These are phyloP conservation scores for Nakaseomyces uthaithaninus DNA, from an alignment of 1,139 yeast species.

Conservation along the genomic window DNA sequence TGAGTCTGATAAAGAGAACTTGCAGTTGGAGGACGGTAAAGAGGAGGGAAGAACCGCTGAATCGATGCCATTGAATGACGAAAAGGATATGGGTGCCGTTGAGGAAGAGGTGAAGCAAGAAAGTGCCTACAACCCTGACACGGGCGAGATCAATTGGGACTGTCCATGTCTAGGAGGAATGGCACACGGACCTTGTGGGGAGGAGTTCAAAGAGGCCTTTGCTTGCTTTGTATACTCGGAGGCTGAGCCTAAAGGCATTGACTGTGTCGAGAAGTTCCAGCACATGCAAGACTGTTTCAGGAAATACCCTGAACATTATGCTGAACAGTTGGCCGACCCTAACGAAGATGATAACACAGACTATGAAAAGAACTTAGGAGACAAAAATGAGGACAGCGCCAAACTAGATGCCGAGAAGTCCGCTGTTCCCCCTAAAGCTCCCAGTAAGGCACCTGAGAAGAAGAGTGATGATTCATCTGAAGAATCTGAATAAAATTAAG, in stretches of 20 bases:
- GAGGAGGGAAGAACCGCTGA: slow-evolving; percentile 8
- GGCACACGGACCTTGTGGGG: slow-evolving; percentile 99
- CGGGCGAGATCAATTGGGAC: slow-evolving; percentile 99
- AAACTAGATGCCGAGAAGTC: slow-evolving; percentile 2
- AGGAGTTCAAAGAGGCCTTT: slow-evolving; percentile 93
- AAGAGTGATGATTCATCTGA: background rate
- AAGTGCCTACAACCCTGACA: slow-evolving; percentile 90
- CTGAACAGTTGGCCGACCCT: slow-evolving; percentile 81
- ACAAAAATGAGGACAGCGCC: slow-evolving; percentile 1
- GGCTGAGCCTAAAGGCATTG: slow-evolving; percentile 94
- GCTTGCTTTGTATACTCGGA: slow-evolving; percentile 93
- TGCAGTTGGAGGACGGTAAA: background rate
- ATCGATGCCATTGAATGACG: slow-evolving; percentile 6
- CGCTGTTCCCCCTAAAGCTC: background rate
- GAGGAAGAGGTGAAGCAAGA: slow-evolving; percentile 32
- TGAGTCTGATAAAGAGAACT: slow-evolving; percentile 1
- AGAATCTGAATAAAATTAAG: background rate
- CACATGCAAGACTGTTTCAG: slow-evolving; percentile 94
- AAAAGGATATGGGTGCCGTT: slow-evolving; percentile 7
- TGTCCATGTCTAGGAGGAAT: slow-evolving; percentile 99
- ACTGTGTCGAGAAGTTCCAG: slow-evolving; percentile 87
- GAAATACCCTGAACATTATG: slow-evolving; percentile 85
- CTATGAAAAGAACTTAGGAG: slow-evolving; percentile 3
- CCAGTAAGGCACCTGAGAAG: background rate
- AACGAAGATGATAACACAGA: slow-evolving; percentile 31